Conservation (phyloP, 345 rosid species). For the Brassica juncea region DNA sequence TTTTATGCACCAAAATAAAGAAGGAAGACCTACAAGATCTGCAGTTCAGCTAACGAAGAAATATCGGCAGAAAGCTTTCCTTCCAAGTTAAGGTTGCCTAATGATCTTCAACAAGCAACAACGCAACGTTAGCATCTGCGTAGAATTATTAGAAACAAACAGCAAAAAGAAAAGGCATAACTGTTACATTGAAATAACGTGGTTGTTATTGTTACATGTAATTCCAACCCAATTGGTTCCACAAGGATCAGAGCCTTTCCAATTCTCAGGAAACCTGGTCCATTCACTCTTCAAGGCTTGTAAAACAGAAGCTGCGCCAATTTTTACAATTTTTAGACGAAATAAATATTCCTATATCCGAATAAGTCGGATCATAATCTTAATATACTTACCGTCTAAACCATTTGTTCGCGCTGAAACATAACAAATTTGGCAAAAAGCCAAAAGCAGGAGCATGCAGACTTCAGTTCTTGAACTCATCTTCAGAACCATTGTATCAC, state of each 20-base stretch:
- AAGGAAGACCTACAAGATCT: slow-evolving; percentile 54
- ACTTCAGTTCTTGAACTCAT: slow-evolving; percentile 45
- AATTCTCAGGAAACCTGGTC: slow-evolving; percentile 55
- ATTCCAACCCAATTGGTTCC: slow-evolving; percentile 71
- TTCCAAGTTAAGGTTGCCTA: slow-evolving; percentile 53
- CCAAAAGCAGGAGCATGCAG: slow-evolving; percentile 35
- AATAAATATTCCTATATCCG: not conserved
- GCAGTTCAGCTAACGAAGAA: slow-evolving; percentile 53
- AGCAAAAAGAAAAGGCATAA: not conserved
- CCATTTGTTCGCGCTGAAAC: slow-evolving; percentile 29
- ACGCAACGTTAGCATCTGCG: not conserved
- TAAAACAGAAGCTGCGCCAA: slow-evolving; percentile 50
- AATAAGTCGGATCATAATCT: not conserved
- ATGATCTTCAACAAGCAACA: slow-evolving; percentile 51
- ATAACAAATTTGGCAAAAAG: slow-evolving; percentile 11
- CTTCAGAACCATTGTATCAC: slow-evolving; percentile 12
- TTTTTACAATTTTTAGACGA: not conserved
- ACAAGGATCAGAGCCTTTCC: slow-evolving; percentile 80
- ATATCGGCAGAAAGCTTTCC: slow-evolving; percentile 69
- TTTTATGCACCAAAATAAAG: not conserved
- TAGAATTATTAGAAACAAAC: not conserved
- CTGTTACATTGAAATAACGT: not conserved
- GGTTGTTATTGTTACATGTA: slow-evolving; percentile 36
- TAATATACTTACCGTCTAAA: slow-evolving; percentile 14
- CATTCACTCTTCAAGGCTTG: slow-evolving; percentile 44